Evolutionary conservation across 306 rosid species (phyloP), one percentile per base, ranked within the genome.

Genomic region (Rubus idaeus): DNA sequence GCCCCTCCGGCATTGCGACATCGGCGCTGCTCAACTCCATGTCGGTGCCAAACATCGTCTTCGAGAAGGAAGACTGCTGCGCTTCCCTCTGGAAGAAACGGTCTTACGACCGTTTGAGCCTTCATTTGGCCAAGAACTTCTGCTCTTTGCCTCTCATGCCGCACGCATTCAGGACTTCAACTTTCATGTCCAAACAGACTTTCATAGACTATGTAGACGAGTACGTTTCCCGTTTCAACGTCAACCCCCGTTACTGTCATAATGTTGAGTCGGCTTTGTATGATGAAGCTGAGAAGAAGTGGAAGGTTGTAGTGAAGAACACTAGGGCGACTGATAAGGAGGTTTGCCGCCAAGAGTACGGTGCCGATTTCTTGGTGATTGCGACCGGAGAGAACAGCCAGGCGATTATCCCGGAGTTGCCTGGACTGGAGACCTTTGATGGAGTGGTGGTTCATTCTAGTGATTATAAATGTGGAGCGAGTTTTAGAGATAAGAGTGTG

Each of bases 81-180:
- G 87, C 67, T 42, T 87, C 93, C 53, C 91, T 89, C 12, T 89
- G 89, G 89, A 85, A 80, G 39, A 87, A 89, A 73, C 47, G 84
- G 26, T 3, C 88, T 39, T 89, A 89, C n/a, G 84, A 89, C 26
- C 71, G 89, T 6, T 8, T 87, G 0, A 65, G 74, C 26, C 87
- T 89, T 1, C 90, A 87, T 20, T 50, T 89, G 6, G 87, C 87
- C 0, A 89, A 80, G 18, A 78, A 81, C 10, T 83, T 79, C 56
- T 89, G 87, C 23, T 21, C 39, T 5, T 69, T 89, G 3, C 90
- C 93, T 0, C 35, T 46, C 10, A 47, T 78, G 75, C 64, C 86
- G 4, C 84, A 87, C 71, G 60, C 79, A 4, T 66, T 80, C 7
- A 41, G 63, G 0, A 1, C 39, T 35, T 79, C 88, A 5, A 77